Evolutionary conservation across 164 flowering plant genomes (phyloP).

Genomic region (Stephania yunnanensis): DNA sequence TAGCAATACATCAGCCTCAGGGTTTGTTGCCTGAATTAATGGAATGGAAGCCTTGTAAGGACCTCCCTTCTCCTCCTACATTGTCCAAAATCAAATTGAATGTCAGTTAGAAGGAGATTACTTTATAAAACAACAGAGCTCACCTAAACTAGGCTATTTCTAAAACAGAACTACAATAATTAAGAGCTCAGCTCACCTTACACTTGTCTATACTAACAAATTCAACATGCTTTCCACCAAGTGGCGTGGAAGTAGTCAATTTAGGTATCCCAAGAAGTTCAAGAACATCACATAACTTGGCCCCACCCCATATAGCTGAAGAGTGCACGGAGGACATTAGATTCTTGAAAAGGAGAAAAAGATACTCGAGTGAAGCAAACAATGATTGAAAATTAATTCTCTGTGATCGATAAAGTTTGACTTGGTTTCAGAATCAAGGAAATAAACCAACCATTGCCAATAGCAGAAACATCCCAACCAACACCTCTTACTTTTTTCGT

Average conservation of each 20-base stretch:
- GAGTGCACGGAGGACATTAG: constrained; percentile 9
- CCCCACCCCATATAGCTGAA: constrained; percentile 93
- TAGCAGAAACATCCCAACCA: constrained; percentile 93
- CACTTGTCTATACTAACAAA: constrained; percentile 92
- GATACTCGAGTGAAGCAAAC: neutral
- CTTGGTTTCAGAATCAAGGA: neutral
- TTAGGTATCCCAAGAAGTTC: constrained; percentile 78
- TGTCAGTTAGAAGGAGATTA: neutral
- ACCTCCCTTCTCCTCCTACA: constrained; percentile 98
- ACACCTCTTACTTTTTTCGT: constrained; percentile 76
- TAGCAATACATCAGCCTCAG: constrained; percentile 88
- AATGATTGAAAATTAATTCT: too few relatives aligned
- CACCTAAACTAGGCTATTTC: constrained; percentile 1
- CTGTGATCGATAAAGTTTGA: neutral
- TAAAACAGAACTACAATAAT: neutral
- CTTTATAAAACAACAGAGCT: constrained; percentile 5
- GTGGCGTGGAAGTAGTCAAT: constrained; percentile 38
- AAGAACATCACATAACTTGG: constrained; percentile 86
- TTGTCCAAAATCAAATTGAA: neutral
- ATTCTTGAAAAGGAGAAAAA: neutral
- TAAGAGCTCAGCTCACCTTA: constrained; percentile 48
- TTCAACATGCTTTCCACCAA: constrained; percentile 93
- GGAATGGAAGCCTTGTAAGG: constrained; percentile 99
- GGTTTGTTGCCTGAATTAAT: constrained; percentile 74
- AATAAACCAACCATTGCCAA: constrained; percentile 76